Evolutionary conservation across 345 rosid genomes (phyloP), one percentile per base, ranked within the genome.

Genomic region (Populus ilicifolia): DNA sequence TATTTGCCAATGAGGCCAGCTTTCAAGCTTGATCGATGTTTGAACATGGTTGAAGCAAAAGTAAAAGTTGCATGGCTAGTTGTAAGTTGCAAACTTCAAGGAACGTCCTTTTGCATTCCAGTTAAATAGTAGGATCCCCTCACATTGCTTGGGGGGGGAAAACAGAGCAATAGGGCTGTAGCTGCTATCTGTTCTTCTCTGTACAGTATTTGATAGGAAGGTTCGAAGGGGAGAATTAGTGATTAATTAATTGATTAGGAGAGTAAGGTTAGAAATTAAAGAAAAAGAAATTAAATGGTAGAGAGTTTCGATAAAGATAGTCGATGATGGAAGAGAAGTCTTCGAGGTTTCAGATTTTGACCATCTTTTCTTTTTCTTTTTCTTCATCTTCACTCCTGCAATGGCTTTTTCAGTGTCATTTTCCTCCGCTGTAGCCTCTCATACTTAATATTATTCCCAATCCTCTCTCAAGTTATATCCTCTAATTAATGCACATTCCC

Each of bases 281-380:
- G n/a, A 67, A 73, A 59, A 35, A 39, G 62, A 25, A 38, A 68
- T 9, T 59, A 38, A 71, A 71, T 75, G 83, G 80, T 59, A 75
- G 86, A 80, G 76, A 80, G 76, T 77, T 81, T 79, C 84, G 82
- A 87, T 83, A 82, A 79, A 86, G 78, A 78, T 30, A 78, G 87
- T 78, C 69, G 87, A 86, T 82, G 87, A 85, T 83, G 87, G 88
- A 80, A 80, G 82, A 83, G 80, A 85, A 84, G 85, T 83, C 81
- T 85, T 87, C 81, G 86, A 88, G 89, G 87, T 86, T 71, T 84
- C 80, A 80, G 83, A 85, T 85, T 86, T 90, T 85, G 89, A 90
- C 91, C 94, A 83, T 81, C 86, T 86, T 87, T 87, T 81, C 74
- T 50, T 81, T 80, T 80, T 80, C 75, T 81, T 85, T 23, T 59